Evolutionary conservation across 306 rosid species (phyloP).

Genomic region (Citrullus colocynthis): DNA sequence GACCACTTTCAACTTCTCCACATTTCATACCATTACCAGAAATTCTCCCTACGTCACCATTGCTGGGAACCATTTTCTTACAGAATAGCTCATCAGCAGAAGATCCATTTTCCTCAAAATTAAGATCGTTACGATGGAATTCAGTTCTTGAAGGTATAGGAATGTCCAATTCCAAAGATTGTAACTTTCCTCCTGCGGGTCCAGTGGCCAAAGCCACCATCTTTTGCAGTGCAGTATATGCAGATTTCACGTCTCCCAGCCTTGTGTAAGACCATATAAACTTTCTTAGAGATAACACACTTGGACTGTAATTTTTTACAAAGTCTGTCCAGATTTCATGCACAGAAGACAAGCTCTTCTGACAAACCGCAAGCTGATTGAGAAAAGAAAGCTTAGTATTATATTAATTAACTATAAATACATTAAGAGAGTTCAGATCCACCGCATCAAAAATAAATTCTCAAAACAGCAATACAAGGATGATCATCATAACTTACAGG

Average conservation of each 20-base stretch:
- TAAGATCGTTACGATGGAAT: constrained; percentile 15
- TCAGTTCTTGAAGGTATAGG: constrained; percentile 50
- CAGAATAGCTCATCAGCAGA: constrained; percentile 12
- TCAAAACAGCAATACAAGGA: neutral
- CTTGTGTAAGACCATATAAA: constrained; percentile 46
- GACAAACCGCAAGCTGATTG: constrained; percentile 78
- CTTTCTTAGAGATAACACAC: constrained; percentile 29
- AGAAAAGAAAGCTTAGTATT: constrained; percentile 13
- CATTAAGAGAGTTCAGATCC: neutral
- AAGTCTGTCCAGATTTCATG: constrained; percentile 64
- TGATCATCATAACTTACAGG: neutral
- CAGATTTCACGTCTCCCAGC: constrained; percentile 37
- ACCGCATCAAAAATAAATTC: neutral
- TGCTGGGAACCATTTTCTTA: constrained; percentile 14
- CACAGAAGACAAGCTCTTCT: constrained; percentile 49
- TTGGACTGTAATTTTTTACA: constrained; percentile 32
- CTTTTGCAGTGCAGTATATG: constrained; percentile 35
- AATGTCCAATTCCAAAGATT: constrained; percentile 49
- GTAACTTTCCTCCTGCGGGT: constrained; percentile 29
- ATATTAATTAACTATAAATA: neutral
- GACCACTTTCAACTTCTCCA: constrained; percentile 18
- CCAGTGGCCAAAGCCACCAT: constrained; percentile 43
- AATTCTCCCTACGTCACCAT: constrained; percentile 15
- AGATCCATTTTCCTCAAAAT: constrained; percentile 21
- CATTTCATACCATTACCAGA: constrained; percentile 14